Evolutionary conservation across 768 basidiomycete genomes (phyloP).

Genomic region (Mycena kentingensis): DNA sequence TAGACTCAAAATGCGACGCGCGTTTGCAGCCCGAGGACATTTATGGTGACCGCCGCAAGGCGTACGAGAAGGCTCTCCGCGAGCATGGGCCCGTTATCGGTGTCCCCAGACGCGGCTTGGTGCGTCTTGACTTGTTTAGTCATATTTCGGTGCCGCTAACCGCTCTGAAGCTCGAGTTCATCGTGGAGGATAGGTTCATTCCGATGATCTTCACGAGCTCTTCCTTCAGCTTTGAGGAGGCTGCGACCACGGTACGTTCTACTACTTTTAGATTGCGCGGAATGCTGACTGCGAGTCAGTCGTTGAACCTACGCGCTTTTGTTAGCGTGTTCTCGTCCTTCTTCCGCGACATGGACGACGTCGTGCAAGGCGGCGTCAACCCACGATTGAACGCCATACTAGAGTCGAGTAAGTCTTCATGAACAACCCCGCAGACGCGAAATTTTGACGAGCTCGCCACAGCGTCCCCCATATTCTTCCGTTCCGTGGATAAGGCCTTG

Average conservation of each 20-base stretch:
- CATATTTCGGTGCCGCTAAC: neutral
- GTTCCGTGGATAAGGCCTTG: neutral
- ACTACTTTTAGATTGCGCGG: neutral
- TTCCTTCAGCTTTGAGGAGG: constrained; percentile 36
- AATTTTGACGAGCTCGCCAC: neutral
- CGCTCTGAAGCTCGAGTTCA: constrained; percentile 34
- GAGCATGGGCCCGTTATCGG: constrained; percentile 34
- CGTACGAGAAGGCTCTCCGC: constrained; percentile 33
- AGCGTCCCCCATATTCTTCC: constrained; percentile 29
- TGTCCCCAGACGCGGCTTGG: constrained; percentile 33
- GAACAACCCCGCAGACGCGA: neutral
- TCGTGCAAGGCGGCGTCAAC: constrained; percentile 32
- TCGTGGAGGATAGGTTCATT: constrained; percentile 32
- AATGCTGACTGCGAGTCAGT: constrained; percentile 12
- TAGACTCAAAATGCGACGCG: neutral
- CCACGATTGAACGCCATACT: constrained; percentile 29
- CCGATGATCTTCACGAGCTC: constrained; percentile 31
- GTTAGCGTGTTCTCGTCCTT: constrained; percentile 30
- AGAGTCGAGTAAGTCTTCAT: constrained; percentile 18
- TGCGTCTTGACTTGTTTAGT: constrained; percentile 12
- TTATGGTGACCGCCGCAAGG: constrained; percentile 30
- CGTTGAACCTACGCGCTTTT: constrained; percentile 33
- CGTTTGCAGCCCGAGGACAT: constrained; percentile 26
- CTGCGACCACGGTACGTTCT: constrained; percentile 30
- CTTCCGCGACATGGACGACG: constrained; percentile 32